Evolutionary conservation across 768 basidiomycete genomes (phyloP), one percentile per base, ranked within the genome.

Genomic region (Kwoniella bestiolae): DNA sequence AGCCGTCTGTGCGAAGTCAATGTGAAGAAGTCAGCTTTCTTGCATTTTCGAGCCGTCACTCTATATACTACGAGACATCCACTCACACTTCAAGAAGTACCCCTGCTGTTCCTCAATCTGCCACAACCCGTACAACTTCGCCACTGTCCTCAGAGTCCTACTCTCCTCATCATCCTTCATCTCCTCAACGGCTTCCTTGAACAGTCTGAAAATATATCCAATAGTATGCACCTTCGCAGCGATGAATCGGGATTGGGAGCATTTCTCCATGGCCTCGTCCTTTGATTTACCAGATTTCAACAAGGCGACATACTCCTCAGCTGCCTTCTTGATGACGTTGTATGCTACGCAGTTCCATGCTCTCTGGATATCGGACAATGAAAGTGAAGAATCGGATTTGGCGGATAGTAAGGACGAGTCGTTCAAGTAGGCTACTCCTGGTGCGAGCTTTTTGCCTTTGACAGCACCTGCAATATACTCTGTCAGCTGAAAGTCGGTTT

Each of bases 61-160:
- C n/a, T n/a, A n/a, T n/a, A n/a, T n/a, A n/a, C n/a, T n/a, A 41
- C 12, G 41, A 25, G 44, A 18, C 23, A 29, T 0, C 2, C 2
- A 73, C 79, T 68, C 56, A 81, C 82, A 82, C 68, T 84, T 83
- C 67, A 84, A 73, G 78, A 83, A 83, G 49, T 77, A 77, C 3
- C 76, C 80, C 51, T 82, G 82, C 69, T 83, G 80, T 75, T 83
- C 83, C 65, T 84, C 83, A 61, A 83, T 80, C 58, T 79, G 74
- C 79, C 82, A 82, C 4, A 82, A 70, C 7, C 82, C 83, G 64
- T 83, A 84, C 26, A 84, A 64, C 41, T 69, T 67, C 63, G 82
- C 83, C 45, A 81, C 76, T 12, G 72, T 77, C 60, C 73, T 66
- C 47, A 84, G 68, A 26, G 78, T 72, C 45, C 77, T 72, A 32